phyloP scores from a whole-genome alignment of 345 rosid genomes.

The Salix brachista region DNA sequence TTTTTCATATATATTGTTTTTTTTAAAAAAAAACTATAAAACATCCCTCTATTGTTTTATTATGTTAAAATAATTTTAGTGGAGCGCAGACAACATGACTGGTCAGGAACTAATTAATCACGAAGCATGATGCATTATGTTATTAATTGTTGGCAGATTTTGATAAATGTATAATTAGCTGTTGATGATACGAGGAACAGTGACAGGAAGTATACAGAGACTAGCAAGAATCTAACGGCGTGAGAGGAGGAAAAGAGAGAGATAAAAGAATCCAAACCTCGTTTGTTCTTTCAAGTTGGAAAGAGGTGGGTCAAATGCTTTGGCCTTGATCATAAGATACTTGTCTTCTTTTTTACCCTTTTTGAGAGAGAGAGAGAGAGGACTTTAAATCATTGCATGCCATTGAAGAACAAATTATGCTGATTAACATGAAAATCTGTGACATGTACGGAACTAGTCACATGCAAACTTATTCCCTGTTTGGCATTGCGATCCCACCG shows the following conservation, averaged over 20 bases:
- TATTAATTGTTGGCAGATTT: not conserved
- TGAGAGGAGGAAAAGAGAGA: not conserved
- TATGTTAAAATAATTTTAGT: too few species aligned
- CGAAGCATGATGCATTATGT: not conserved
- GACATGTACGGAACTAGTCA: slow-evolving; percentile 5
- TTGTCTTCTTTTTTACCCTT: not conserved
- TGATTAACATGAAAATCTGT: not conserved
- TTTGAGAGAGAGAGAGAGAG: not conserved
- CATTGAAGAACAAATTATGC: not conserved
- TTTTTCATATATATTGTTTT: too few species aligned
- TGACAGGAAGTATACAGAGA: not conserved
- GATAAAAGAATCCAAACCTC: slow-evolving; percentile 13
- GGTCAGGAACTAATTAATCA: not conserved
- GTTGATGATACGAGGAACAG: slow-evolving; percentile 4
- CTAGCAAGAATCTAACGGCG: not conserved
- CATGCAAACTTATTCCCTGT: not conserved
- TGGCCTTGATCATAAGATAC: slow-evolving; percentile 14
- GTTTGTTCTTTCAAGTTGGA: slow-evolving; percentile 30
- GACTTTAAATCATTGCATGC: not conserved
- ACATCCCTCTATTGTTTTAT: too few species aligned
- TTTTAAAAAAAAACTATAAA: too few species aligned
- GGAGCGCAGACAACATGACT: not conserved
- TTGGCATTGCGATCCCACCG: too few species aligned
- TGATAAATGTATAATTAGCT: not conserved
- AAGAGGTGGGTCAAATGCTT: slow-evolving; percentile 33